Conservation (phyloP, 352 stramenopile species). For the Globisporangium rhizosaccharum region DNA sequence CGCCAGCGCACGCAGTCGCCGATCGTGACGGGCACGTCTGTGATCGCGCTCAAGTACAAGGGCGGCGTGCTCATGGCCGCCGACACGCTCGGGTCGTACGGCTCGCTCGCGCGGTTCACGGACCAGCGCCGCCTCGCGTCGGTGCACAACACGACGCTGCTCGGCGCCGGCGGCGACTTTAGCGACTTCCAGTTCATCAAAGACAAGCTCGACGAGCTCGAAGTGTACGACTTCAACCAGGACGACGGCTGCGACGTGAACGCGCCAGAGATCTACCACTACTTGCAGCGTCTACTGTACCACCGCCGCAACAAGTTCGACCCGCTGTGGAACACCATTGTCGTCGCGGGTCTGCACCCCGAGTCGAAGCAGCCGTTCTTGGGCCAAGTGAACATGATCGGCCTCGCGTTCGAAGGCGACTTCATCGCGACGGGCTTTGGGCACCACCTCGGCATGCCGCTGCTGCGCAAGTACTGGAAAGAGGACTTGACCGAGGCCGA, state of each 20-base stretch:
- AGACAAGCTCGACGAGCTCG: constrained; percentile 92
- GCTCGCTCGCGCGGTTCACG: constrained; percentile 97
- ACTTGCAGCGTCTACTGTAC: constrained; percentile 97
- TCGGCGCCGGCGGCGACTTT: constrained; percentile 95
- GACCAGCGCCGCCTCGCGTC: constrained; percentile 83
- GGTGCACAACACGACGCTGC: constrained; percentile 91
- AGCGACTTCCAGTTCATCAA: constrained; percentile 97
- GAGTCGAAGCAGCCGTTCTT: constrained; percentile 92
- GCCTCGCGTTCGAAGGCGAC: constrained; percentile 96
- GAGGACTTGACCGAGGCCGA: constrained; percentile 93
- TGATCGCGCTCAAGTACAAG: constrained; percentile 95
- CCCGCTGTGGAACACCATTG: constrained; percentile 97
- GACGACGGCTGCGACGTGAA: constrained; percentile 93
- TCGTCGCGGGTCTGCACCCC: constrained; percentile 92
- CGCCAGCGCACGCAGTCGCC: constrained; percentile 87
- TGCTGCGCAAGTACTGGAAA: constrained; percentile 94
- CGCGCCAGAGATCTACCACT: constrained; percentile 94
- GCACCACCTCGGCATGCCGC: constrained; percentile 94
- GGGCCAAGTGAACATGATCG: constrained; percentile 96
- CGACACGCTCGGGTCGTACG: constrained; percentile 97
- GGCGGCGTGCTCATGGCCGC: constrained; percentile 96
- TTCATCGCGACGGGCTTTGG: constrained; percentile 97
- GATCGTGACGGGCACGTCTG: constrained; percentile 97
- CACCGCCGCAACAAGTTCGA: constrained; percentile 98
- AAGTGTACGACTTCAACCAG: constrained; percentile 94